Percentiles rank a stretch among this genome's conserved stretches.
phyloP scores from a whole-genome alignment of 225 moss, liverwort and hornwort genomes.

The Rhytidiadelphus loreus region DNA sequence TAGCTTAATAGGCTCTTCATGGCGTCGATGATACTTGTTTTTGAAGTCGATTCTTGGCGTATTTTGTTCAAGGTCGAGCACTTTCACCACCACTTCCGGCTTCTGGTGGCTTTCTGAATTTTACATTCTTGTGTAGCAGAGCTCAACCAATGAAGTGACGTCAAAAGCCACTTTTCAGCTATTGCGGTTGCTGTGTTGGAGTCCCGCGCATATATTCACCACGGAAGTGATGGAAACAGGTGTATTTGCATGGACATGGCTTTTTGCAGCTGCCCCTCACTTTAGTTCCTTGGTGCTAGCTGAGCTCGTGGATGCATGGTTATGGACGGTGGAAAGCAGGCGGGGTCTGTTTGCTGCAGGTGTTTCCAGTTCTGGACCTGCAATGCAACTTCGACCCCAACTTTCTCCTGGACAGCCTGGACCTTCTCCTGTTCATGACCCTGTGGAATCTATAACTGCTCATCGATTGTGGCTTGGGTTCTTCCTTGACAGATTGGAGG shows the following conservation, averaged over 20 bases:
- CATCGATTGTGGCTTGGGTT: constrained; percentile 83
- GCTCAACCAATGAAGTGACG: constrained; percentile 1
- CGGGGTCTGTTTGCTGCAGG: constrained; percentile 67
- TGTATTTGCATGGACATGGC: constrained; percentile 78
- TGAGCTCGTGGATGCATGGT: constrained; percentile 82
- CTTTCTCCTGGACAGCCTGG: constrained; percentile 62
- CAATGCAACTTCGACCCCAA: constrained; percentile 62
- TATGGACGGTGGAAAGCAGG: constrained; percentile 64
- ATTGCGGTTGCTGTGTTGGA: constrained; percentile 71
- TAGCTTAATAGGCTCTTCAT: background rate
- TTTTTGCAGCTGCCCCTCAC: constrained; percentile 66
- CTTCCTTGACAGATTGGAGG: constrained; percentile 75
- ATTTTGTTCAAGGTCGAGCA: background rate
- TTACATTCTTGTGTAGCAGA: constrained; percentile 8
- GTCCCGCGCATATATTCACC: constrained; percentile 77
- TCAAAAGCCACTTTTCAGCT: constrained; percentile 48
- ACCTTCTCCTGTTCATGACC: constrained; percentile 27
- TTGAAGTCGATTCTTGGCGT: background rate
- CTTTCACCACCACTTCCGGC: background rate
- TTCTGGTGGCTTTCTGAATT: background rate
- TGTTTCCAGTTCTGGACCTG: constrained; percentile 52
- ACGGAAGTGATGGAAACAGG: constrained; percentile 69
- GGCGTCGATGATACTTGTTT: background rate
- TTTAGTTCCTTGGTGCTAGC: constrained; percentile 63
- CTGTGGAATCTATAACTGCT: constrained; percentile 44